Evolutionary conservation across 495 filamentous ascomycete genomes (phyloP).

Genomic region (Aspergillus haitiensis): DNA sequence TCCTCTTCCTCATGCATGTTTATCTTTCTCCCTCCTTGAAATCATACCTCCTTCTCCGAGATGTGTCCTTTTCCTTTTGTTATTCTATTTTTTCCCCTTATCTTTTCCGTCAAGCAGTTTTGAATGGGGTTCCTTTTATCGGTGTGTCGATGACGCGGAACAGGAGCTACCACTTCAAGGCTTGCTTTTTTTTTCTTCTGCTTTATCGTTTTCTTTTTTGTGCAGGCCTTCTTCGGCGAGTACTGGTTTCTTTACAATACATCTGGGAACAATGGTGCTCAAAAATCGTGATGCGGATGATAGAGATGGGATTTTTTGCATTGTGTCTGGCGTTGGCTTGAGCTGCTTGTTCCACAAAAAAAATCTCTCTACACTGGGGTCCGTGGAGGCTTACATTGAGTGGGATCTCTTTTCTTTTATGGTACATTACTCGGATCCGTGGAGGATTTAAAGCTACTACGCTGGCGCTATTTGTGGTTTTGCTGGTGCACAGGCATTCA

Average conservation of each 20-base stretch:
- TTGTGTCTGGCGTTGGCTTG: conserved; percentile 55
- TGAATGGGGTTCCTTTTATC: too few relatives aligned
- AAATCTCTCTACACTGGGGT: conserved; percentile 39
- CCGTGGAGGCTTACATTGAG: conserved; percentile 40
- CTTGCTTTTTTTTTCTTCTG: not conserved
- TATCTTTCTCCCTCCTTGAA: conserved; percentile 27
- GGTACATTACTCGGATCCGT: conserved; percentile 45
- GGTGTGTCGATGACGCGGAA: too few relatives aligned
- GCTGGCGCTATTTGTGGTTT: conserved; percentile 38
- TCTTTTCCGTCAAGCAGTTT: not conserved
- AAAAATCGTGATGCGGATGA: conserved; percentile 26
- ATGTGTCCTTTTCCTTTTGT: conserved; percentile 17
- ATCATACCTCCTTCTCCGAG: conserved; percentile 40
- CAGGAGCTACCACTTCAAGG: not conserved
- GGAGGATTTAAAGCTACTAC: conserved; percentile 43
- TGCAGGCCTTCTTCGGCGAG: conserved; percentile 28
- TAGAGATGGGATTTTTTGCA: conserved; percentile 45
- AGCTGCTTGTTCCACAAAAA: conserved; percentile 45
- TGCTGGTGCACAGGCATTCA: conserved; percentile 24
- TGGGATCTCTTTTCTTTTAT: conserved; percentile 37
- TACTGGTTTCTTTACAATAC: conserved; percentile 27
- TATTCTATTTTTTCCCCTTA: conserved; percentile 1
- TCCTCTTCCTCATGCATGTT: conserved; percentile 30
- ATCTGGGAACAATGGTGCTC: conserved; percentile 26
- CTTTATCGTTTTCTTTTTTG: conserved; percentile 9